phyloP scores from a whole-genome alignment of 495 filamentous ascomycete genomes.

The Penicillium salamii region DNA sequence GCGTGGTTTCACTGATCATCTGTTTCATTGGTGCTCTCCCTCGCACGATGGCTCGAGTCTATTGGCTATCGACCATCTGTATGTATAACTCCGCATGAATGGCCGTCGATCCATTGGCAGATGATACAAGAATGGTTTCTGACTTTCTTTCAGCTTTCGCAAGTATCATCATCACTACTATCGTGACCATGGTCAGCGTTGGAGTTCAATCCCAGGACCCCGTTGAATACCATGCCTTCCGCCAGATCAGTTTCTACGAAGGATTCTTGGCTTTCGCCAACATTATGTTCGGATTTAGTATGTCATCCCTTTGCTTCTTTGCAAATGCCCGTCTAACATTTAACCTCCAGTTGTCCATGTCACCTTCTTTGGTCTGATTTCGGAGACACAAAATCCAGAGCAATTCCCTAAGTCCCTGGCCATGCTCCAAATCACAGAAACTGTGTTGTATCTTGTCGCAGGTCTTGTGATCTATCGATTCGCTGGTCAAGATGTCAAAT shows the following conservation, averaged over 20 bases:
- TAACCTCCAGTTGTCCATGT: constrained; percentile 49
- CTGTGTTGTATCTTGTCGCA: constrained; percentile 61
- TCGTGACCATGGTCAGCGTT: constrained; percentile 63
- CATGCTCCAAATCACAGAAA: constrained; percentile 58
- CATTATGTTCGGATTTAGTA: constrained; percentile 64
- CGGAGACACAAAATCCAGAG: constrained; percentile 64
- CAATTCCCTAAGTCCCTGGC: constrained; percentile 62
- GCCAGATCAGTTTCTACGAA: constrained; percentile 9
- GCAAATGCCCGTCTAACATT: neutral
- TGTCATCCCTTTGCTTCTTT: neutral
- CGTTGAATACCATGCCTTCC: constrained; percentile 13
- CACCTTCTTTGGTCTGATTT: constrained; percentile 69
- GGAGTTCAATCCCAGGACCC: constrained; percentile 38
- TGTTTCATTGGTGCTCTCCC: constrained; percentile 18
- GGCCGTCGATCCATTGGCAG: no score
- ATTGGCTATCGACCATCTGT: constrained; percentile 33
- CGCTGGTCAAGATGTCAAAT: constrained; percentile 60
- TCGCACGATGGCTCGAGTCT: constrained; percentile 5
- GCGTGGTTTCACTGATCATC: constrained; percentile 23
- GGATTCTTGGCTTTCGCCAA: constrained; percentile 64
- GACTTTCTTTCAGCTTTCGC: constrained; percentile 22
- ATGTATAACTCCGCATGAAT: no score
- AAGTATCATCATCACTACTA: constrained; percentile 60
- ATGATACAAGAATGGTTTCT: no score
- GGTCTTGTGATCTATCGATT: constrained; percentile 67